Base-by-base conservation (phyloP, 2,329 filamentous ascomycete genomes). In the Xylaria sp. region DNA sequence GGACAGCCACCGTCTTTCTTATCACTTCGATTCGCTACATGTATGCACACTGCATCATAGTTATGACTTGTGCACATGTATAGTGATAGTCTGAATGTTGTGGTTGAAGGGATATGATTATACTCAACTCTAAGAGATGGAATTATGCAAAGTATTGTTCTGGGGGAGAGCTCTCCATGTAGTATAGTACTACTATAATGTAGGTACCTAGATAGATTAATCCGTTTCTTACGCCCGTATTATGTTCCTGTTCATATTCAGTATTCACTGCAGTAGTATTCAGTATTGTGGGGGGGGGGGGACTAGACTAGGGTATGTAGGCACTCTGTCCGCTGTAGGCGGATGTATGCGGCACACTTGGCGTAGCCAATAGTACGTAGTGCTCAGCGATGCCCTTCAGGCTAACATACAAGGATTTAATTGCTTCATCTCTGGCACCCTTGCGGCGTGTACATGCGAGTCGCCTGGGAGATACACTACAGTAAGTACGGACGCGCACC, bases 391-490 rank as follows among this genome's bases (percentile, higher is more conserved):
- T 9, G 10, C 7, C 49, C 44, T 51, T 36, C 36, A 36, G 36
- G 13, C 45, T n/a, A 25, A 51, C n/a, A n/a, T 58, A 49, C 64
- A 58, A 49, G 27, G 60, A 50, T 50, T 59, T 44, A 25, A 31
- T 63, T 49, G 22, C 54, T 45, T 60, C 60, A 60, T 60, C 55
- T 63, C 65, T 61, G 39, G 27, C 27, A 25, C 38, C 55, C 60
- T 60, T 42, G 65, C 17, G 15, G 45, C 5, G 13, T 36, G 31
- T 22, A 50, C 13, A 44, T 36, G 17, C 47, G 11, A 59, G 59
- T 55, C 49, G 57, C 39, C 47, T 47, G 3, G 15, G 5, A 20
- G 20, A 33, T 13, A 20, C 42, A 45, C n/a, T 5, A 22, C n/a
- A 44, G 17, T 44, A 44, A 51, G 49, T 33, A n/a, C 27, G 15